Conservation (phyloP, 257 asterid genomes). For the Coffea canephora region DNA sequence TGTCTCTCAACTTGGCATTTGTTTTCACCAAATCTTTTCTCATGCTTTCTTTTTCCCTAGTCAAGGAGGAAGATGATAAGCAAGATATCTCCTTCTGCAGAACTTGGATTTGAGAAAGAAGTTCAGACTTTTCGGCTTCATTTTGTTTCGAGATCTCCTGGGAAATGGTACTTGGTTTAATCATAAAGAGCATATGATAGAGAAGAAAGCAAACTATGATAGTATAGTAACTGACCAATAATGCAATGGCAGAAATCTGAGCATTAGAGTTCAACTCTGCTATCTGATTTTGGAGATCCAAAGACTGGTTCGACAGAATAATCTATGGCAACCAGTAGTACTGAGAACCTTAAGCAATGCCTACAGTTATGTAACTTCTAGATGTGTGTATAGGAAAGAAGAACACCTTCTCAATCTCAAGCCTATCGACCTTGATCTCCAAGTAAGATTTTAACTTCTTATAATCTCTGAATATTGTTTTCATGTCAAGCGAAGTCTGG, state of each 20-base stretch:
- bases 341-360: slow-evolving; percentile 2
- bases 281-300: slow-evolving; percentile 54
- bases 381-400: slow-evolving; percentile 14
- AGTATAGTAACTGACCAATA: slow-evolving; percentile 41
- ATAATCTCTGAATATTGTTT: slow-evolving; percentile 38
- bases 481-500: slow-evolving; percentile 48
- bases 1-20: slow-evolving; percentile 73
- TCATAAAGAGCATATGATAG: slow-evolving; percentile 20
- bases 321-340: slow-evolving; percentile 32
- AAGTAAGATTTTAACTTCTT: slow-evolving; percentile 52
- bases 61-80: slow-evolving; percentile 69
- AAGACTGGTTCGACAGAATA: slow-evolving; percentile 48
- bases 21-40: slow-evolving; percentile 93
- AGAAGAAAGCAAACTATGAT: slow-evolving; percentile 6
- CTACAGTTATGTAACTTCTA: slow-evolving; percentile 2
- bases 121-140: slow-evolving; percentile 60
- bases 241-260: slow-evolving; percentile 45
- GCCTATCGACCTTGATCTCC: slow-evolving; percentile 49
- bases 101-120: slow-evolving; percentile 47
- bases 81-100: slow-evolving; percentile 60
- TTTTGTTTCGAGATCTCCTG: slow-evolving; percentile 59
- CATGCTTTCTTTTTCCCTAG: slow-evolving; percentile 78
- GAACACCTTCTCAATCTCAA: slow-evolving; percentile 74
- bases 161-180: slow-evolving; percentile 19
- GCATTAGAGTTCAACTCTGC: slow-evolving; percentile 48